Base-by-base conservation (phyloP, 148 eudicot species). In the Camellia lanceoleosa region DNA sequence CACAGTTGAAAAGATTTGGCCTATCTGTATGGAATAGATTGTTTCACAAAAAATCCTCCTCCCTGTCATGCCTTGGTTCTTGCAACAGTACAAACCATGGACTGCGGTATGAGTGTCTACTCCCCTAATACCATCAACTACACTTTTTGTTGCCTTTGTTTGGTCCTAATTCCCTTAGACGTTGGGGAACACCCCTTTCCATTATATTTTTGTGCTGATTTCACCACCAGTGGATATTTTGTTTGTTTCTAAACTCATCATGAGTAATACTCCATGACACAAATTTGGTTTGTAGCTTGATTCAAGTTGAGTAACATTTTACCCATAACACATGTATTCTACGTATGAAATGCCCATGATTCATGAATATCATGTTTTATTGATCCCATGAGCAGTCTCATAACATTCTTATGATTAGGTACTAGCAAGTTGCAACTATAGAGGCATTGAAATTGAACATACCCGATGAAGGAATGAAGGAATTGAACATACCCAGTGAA, bases 71-170 rank as follows among this genome's bases (percentile, higher is more conserved):
- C 99, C 99, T 42, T 96, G 99, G 99, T 93, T 96, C 85, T 80
- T 96, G 85, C 84, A 92, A 73, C 94, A 96, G 87, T 96, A 92
- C 88, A 96, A 96, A 81, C 99, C 99, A 10, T 92, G 98, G 99
- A 94, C 95, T 73, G 97, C 85, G 83, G 99, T 96, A 96, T 80
- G 93, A 61, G 49, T 84, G 44, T 78, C 12, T 12, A 60, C 23
- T 51, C 49, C 54, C 52, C 54, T 51, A 44, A 12, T 77, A 71
- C 23, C 66, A 55, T 23, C 49, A 51, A 8, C 44, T 66, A 5
- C 14, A 55, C 60, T 56, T 5, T 63, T 38, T 49, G 30, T 14
- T 75, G 69, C 60, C 46, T 68, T 75, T 75, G 46, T 65, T 62
- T 51, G 20, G 46, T 47, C 9, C 60, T 23, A 64, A 20, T 7